These are phyloP conservation scores for Termitomyces sp. DNA, from an alignment of 768 basidiomycete genomes.

Conservation along the genomic window DNA sequence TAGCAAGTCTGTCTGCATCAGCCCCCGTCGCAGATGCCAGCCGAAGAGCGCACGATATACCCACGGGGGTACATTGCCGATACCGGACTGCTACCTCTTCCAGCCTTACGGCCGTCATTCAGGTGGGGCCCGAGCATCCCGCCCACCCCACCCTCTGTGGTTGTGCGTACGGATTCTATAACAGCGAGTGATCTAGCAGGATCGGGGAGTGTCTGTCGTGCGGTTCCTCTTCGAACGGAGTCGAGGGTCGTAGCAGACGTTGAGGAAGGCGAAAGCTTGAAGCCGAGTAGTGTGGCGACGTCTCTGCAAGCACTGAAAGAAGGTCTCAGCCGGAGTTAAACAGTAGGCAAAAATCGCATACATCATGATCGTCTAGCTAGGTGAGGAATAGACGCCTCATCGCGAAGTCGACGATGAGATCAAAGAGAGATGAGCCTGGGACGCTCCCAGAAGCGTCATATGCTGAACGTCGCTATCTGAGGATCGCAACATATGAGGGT, in stretches of 20 bases:
- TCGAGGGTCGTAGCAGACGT: no score
- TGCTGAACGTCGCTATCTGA: neutral
- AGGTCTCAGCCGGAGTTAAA: neutral
- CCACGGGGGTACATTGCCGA: neutral
- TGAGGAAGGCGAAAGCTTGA: no score
- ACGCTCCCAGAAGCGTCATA: neutral
- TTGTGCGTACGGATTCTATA: constrained; percentile 8
- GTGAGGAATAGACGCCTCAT: neutral
- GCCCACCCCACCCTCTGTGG: constrained; percentile 9
- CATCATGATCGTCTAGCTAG: neutral
- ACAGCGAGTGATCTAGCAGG: neutral
- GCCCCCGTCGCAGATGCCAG: constrained; percentile 8
- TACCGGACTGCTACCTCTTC: constrained; percentile 5
- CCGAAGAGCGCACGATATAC: neutral
- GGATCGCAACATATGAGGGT: neutral
- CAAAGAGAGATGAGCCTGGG: neutral
- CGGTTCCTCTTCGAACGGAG: neutral
- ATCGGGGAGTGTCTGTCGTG: neutral
- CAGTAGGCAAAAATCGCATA: neutral
- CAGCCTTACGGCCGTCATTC: constrained; percentile 4
- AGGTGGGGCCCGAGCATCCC: constrained; percentile 3
- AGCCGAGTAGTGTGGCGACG: neutral
- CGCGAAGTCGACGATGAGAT: neutral
- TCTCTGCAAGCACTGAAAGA: neutral
- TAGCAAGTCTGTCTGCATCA: constrained; percentile 4